These are phyloP conservation scores for Begonia masoniana DNA, from an alignment of 306 rosid species.

Conservation along the genomic window DNA sequence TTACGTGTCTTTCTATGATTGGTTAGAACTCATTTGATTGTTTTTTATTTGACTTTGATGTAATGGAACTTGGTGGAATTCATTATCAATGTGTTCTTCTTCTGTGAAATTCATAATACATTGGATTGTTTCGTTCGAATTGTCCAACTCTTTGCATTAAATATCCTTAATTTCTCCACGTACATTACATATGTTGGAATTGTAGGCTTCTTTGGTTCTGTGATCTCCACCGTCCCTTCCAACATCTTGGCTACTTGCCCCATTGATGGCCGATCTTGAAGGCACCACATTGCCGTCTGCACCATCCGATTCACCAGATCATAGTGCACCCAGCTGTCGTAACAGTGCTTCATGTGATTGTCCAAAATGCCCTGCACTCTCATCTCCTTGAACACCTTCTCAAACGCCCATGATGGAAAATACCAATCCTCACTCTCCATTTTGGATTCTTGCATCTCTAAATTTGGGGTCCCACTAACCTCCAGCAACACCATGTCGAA, in stretches of 20 bases:
- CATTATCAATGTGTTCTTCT: no score
- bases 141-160: no score
- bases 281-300: conserved; percentile 91
- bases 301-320: conserved; percentile 74
- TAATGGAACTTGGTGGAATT: no score
- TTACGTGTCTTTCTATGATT: no score
- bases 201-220: conserved; percentile 64
- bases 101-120: no score
- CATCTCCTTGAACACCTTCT: conserved; percentile 66
- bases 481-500: conserved; percentile 79
- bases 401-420: conserved; percentile 83
- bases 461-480: conserved; percentile 58
- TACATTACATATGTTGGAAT: neutral
- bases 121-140: no score
- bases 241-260: conserved; percentile 95
- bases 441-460: conserved; percentile 27
- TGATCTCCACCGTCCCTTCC: conserved; percentile 84
- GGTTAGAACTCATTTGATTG: no score
- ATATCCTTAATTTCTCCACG: no score
- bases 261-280: conserved; percentile 77
- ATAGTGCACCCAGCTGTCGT: conserved; percentile 46
- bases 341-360: conserved; percentile 35
- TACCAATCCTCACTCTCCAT: conserved; percentile 61
- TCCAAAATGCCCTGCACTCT: conserved; percentile 68
- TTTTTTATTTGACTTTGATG: no score